Evolutionary conservation across 1,139 yeast species (phyloP), one percentile per base, ranked within the genome.

Genomic region (Geotrichum histeridarum): DNA sequence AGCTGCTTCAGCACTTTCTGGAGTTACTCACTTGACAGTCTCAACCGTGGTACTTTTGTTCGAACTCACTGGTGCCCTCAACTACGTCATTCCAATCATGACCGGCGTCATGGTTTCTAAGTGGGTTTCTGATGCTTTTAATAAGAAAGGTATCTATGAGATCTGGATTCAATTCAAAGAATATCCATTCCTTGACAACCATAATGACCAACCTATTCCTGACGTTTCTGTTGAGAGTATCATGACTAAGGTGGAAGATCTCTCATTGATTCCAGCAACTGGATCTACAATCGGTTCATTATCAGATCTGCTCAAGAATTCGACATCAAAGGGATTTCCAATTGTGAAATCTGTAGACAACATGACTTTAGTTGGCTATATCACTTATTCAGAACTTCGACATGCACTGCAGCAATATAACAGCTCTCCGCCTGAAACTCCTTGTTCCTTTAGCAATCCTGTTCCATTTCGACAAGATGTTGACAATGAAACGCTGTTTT

Each of bases 1-100:
- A 1, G 98, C 99, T 0, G 98, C 95, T 0, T 94, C 98, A 1
- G 90, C 96, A 0, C 75, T 94, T 49, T 84, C 95, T 67, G 99
- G 99, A 3, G 89, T 90, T 18, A 93, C 99, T 0, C 88, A 93
- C 62, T 73, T 94, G 60, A 90, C 97, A 0, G 86, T 93, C 2
- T 84, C 98, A 0, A 95, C 93, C 9, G 99, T 90, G 0, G 93
- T 94, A 8, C 86, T 94, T 45, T 86, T 94, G 93, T 90, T 93
- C 72, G 99, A 94, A 69, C 75, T 93, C 53, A 93, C 98, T 0
- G 98, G 98, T 22, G 98, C 97, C 1, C 75, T 90, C 51, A 81
- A 87, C 50, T 91, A 88, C 66, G 87, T 93, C 51, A 78, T 93
- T 32, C 99, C 98, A 0, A 89, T 95, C 0, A 93, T 93, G 99